phyloP scores from a whole-genome alignment of 2,329 filamentous ascomycete genomes.

The Penicillium rolfsii region DNA sequence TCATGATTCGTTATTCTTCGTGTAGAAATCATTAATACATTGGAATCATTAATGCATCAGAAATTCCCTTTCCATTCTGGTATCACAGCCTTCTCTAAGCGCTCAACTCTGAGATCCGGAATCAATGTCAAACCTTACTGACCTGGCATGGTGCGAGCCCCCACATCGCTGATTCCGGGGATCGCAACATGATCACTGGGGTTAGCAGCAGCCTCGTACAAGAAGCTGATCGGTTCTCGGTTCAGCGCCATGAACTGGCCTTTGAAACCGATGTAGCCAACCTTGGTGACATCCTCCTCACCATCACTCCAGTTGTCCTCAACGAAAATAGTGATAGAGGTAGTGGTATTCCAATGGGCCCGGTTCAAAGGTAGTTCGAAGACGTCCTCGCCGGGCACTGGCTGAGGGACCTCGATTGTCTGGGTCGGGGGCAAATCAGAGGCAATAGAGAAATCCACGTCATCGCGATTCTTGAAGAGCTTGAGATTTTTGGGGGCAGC shows the following conservation, averaged over 20 bases:
- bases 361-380: slow-evolving; percentile 87
- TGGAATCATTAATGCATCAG: slow-evolving; percentile 18
- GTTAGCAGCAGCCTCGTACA: slow-evolving; percentile 94
- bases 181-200: slow-evolving; percentile 74
- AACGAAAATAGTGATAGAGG: slow-evolving; percentile 81
- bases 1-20: slow-evolving; percentile 23
- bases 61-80: neutral
- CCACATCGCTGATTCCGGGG: slow-evolving; percentile 46
- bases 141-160: slow-evolving; percentile 47
- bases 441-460: slow-evolving; percentile 81
- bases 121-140: slow-evolving; percentile 32
- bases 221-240: slow-evolving; percentile 77
- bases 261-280: slow-evolving; percentile 88
- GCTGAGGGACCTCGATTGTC: slow-evolving; percentile 74
- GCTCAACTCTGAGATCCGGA: neutral
- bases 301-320: slow-evolving; percentile 85
- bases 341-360: slow-evolving; percentile 86
- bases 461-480: slow-evolving; percentile 82
- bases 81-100: neutral
- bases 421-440: slow-evolving; percentile 73
- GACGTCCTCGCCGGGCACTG: slow-evolving; percentile 62
- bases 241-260: slow-evolving; percentile 91
- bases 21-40: slow-evolving; percentile 22
- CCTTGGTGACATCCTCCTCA: slow-evolving; percentile 75
- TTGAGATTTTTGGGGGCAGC: slow-evolving; percentile 81